phyloP scores from a whole-genome alignment of 2,329 filamentous ascomycete species.

The Colletotrichum sp. region DNA sequence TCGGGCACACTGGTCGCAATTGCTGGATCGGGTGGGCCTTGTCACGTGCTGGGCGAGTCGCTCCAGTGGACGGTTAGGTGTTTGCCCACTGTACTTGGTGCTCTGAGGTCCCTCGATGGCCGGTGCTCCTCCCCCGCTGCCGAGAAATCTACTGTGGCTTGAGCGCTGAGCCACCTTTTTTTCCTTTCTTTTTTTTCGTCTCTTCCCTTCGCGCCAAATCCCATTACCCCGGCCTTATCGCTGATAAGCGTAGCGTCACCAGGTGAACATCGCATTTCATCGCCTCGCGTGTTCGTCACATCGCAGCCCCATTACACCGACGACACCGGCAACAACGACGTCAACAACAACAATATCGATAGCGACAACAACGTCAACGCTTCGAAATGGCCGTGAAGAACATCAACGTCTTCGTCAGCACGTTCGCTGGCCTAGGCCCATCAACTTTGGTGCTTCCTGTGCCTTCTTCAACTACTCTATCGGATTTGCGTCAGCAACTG shows the following conservation, averaged over 20 bases:
- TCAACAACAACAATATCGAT: neutral
- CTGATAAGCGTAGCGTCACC: neutral
- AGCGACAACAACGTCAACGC: neutral
- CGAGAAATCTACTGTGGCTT: neutral
- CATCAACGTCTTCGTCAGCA: constrained; percentile 84
- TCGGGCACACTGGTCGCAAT: neutral
- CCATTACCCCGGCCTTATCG: neutral
- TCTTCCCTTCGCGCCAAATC: neutral
- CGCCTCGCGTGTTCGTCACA: neutral
- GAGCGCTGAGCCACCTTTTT: neutral
- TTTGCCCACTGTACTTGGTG: neutral
- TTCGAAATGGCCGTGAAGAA: constrained; percentile 57
- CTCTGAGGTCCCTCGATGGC: neutral
- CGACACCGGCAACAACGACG: neutral
- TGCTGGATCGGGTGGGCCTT: neutral
- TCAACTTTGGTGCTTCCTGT: constrained; percentile 83
- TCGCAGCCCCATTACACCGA: neutral
- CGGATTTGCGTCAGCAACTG: constrained; percentile 69
- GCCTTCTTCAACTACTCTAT: constrained; percentile 66
- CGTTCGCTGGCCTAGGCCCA: constrained; percentile 81
- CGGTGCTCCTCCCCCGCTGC: neutral
- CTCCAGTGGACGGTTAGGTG: neutral
- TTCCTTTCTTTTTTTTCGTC: neutral
- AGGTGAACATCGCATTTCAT: neutral
- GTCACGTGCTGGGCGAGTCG: neutral